A percentile compares a stretch with the other conserved stretches of the same genome.
phyloP scores from a whole-genome alignment of 2,329 filamentous ascomycete genomes.

The Beauveria varroae region DNA sequence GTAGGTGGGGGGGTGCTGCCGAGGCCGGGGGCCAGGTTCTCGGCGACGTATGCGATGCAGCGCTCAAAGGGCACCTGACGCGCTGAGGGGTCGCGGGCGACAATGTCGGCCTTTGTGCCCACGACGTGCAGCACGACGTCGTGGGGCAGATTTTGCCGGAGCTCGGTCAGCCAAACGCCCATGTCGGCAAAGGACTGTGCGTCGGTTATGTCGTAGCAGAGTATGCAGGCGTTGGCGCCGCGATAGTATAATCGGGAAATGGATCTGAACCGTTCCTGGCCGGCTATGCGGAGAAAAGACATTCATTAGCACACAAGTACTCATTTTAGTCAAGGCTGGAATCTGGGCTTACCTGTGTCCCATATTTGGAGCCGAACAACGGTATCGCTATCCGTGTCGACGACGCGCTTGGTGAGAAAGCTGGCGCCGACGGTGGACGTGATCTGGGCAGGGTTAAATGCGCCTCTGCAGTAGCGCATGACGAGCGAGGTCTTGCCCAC shows the following conservation, averaged over 20 bases:
- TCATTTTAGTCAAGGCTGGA: too few species aligned
- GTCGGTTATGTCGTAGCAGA: slow-evolving; percentile 92
- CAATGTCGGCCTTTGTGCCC: slow-evolving; percentile 87
- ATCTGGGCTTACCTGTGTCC: slow-evolving; percentile 61
- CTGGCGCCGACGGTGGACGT: slow-evolving; percentile 72
- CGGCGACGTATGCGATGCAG: slow-evolving; percentile 91
- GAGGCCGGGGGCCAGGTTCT: slow-evolving; percentile 71
- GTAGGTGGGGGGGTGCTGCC: slow-evolving; percentile 61
- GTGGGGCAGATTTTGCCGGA: slow-evolving; percentile 67
- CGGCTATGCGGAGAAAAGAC: slow-evolving; percentile 40
- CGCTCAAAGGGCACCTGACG: slow-evolving; percentile 89
- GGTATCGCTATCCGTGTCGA: slow-evolving; percentile 79
- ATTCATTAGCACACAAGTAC: slow-evolving; percentile 12
- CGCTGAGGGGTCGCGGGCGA: slow-evolving; percentile 69
- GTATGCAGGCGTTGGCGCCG: slow-evolving; percentile 85
- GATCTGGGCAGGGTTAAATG: slow-evolving; percentile 56
- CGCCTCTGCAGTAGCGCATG: slow-evolving; percentile 66
- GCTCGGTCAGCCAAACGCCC: slow-evolving; percentile 82
- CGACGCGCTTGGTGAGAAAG: slow-evolving; percentile 71
- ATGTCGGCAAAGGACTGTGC: slow-evolving; percentile 82
- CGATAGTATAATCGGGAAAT: slow-evolving; percentile 96
- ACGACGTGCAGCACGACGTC: slow-evolving; percentile 91
- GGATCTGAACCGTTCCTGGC: slow-evolving; percentile 89
- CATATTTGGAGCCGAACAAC: slow-evolving; percentile 89
- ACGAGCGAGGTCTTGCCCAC: slow-evolving; percentile 76